phyloP scores from a whole-genome alignment of 75 land plant species.

The Cupressus sempervirens region DNA sequence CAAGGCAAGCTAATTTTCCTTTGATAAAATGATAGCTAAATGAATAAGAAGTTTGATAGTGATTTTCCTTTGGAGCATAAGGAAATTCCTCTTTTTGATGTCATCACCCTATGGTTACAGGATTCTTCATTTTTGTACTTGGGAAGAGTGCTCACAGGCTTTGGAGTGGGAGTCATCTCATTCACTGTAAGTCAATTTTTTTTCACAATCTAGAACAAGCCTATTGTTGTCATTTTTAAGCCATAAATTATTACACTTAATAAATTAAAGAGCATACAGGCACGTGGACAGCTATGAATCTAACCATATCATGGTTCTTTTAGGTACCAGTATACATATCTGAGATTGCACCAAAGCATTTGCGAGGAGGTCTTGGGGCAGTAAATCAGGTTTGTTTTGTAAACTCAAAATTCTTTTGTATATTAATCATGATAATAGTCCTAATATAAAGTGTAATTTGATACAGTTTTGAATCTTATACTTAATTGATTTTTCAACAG shows the following conservation, averaged over 20 bases:
- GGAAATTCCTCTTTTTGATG: not conserved
- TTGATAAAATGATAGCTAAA: not conserved
- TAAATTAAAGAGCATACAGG: not conserved
- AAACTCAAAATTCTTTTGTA: not conserved
- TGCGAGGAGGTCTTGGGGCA: conserved; percentile 55
- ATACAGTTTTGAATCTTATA: not conserved
- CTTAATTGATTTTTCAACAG: not conserved
- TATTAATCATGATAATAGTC: not conserved
- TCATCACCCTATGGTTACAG: conserved; percentile 17
- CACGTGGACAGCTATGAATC: not conserved
- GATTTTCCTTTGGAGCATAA: not conserved
- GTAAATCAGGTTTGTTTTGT: conserved; percentile 38
- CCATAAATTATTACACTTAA: not conserved
- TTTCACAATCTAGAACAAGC: not conserved
- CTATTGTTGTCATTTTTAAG: not conserved
- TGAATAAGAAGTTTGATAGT: conserved; percentile 3
- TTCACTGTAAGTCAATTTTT: conserved; percentile 37
- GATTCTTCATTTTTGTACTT: conserved; percentile 25
- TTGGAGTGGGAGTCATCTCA: conserved; percentile 54
- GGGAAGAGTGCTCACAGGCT: conserved; percentile 43
- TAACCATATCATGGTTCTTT: not conserved
- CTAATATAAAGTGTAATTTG: not conserved
- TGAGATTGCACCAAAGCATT: conserved; percentile 64
- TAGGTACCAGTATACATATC: conserved; percentile 82
- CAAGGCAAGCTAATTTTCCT: conserved; percentile 25